Percentiles rank a stretch among this genome's conserved stretches.
Evolutionary conservation across 306 rosid genomes (phyloP).

Genomic region (Sesbania bispinosa): DNA sequence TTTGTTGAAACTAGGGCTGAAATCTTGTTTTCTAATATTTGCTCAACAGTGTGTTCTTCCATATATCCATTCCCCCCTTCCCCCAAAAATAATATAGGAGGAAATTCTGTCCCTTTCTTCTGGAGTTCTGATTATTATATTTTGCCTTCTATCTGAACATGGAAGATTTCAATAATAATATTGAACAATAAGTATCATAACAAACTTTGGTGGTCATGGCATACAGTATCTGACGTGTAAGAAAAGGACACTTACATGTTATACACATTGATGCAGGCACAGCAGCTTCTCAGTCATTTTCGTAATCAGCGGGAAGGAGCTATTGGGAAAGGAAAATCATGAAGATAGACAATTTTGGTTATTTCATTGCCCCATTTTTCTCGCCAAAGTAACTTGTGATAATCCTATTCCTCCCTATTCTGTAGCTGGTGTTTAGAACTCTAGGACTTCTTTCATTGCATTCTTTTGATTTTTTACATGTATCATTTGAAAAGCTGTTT

Average conservation of each 20-base stretch:
- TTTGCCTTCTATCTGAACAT: neutral
- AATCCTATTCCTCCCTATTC: constrained; percentile 4
- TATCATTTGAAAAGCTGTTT: constrained; percentile 22
- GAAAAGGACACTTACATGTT: neutral
- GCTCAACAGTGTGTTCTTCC: neutral
- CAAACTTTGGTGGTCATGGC: no score
- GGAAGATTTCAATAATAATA: neutral
- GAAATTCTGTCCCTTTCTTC: neutral
- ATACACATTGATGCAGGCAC: constrained; percentile 63
- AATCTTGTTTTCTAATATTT: neutral
- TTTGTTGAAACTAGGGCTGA: constrained; percentile 11
- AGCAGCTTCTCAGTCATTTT: constrained; percentile 88
- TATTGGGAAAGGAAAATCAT: constrained; percentile 60
- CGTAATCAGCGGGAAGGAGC: constrained; percentile 75
- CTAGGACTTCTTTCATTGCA: constrained; percentile 31
- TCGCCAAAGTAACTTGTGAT: neutral
- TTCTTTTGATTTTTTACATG: constrained; percentile 44
- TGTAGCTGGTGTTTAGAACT: constrained; percentile 6
- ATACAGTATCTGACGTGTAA: no score
- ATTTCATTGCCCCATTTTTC: constrained; percentile 20
- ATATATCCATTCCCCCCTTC: neutral
- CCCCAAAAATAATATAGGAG: neutral
- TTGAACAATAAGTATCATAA: no score
- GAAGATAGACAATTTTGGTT: constrained; percentile 37
- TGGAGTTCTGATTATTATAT: neutral